Evolutionary conservation across 352 stramenopile genomes (phyloP).

Genomic region (Pythium insidiosum): DNA sequence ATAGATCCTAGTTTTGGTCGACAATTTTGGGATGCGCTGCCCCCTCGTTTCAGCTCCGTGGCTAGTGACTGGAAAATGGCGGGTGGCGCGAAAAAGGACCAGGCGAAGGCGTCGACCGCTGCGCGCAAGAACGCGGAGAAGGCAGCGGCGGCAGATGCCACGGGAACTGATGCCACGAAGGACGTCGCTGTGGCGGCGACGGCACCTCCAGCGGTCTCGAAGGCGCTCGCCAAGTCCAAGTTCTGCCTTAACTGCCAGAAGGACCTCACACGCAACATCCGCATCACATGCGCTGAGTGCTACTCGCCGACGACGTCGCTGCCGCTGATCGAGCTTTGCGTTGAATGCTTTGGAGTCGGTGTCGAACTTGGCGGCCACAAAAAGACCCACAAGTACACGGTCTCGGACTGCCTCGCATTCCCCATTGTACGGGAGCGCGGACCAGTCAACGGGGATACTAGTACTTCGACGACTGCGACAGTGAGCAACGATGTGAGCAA

Average conservation of each 20-base stretch:
- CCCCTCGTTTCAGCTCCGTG: slow-evolving; percentile 1
- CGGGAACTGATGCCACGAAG: background rate
- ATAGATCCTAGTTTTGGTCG: slow-evolving; percentile 11
- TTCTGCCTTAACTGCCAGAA: slow-evolving; percentile 84
- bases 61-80: slow-evolving; percentile 10
- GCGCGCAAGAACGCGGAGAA: background rate
- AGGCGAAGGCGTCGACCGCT: background rate
- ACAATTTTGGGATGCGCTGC: too few relatives aligned
- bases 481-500: background rate
- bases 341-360: slow-evolving; percentile 92
- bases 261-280: slow-evolving; percentile 77
- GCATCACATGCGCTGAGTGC: slow-evolving; percentile 80
- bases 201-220: too few relatives aligned
- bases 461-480: background rate
- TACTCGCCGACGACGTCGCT: slow-evolving; percentile 17
- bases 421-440: slow-evolving; percentile 49
- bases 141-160: background rate
- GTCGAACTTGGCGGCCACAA: slow-evolving; percentile 74
- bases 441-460: background rate
- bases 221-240: slow-evolving; percentile 57
- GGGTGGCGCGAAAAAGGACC: background rate
- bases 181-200: background rate
- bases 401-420: slow-evolving; percentile 80
- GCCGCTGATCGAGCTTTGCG: slow-evolving; percentile 84
- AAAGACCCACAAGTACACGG: slow-evolving; percentile 71